Percentiles rank a stretch among this genome's conserved stretches.
phyloP scores from a whole-genome alignment of 148 eudicot species.

The Silene conica region DNA sequence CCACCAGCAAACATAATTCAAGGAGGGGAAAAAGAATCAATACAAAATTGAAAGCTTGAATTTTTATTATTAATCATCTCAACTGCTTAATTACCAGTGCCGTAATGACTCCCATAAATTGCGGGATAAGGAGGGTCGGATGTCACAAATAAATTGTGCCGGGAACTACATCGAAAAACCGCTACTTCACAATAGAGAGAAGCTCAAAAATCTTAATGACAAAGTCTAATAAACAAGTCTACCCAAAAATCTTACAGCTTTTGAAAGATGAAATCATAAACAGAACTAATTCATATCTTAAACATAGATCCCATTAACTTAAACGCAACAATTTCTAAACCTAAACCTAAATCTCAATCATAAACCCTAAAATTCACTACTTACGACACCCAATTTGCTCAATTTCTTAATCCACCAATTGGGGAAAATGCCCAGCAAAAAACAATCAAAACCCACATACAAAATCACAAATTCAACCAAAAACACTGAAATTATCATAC shows the following conservation, averaged over 20 bases:
- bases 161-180: too few species aligned
- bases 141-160: too few species aligned
- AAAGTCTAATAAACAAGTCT: not conserved
- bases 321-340: not conserved
- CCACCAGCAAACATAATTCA: not conserved
- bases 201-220: too few species aligned
- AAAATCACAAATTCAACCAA: not conserved
- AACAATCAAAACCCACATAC: too few species aligned
- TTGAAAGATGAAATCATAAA: not conserved
- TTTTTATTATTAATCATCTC: too few species aligned
- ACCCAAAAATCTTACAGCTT: not conserved
- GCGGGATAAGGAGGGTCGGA: too few species aligned
- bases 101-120: not conserved
- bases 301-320: not conserved
- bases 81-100: not conserved
- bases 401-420: not conserved
- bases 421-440: not conserved
- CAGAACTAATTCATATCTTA: not conserved
- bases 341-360: constrained; percentile 5
- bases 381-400: not conserved
- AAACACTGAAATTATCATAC: not conserved
- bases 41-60: not conserved
- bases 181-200: not conserved
- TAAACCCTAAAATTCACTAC: not conserved
- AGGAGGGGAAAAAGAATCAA: not conserved